Conservation (phyloP, 2,329 filamentous ascomycete genomes). For the Magnaporthiopsis rhizophila region DNA sequence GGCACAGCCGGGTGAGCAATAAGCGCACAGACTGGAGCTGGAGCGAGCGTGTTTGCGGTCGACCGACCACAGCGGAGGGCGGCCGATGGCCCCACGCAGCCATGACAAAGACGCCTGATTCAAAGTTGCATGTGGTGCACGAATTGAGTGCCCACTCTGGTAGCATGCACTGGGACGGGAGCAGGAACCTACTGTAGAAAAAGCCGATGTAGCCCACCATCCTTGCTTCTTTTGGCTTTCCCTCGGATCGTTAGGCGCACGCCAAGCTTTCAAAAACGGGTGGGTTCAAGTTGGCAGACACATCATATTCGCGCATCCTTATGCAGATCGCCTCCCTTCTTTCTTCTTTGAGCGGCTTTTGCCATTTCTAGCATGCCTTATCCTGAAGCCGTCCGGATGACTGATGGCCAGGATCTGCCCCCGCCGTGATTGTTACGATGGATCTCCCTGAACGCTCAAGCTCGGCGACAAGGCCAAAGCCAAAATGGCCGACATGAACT, state of each 20-base stretch:
- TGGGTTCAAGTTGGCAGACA: background rate
- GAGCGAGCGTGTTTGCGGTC: background rate
- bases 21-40: background rate
- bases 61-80: too few relatives aligned
- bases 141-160: background rate
- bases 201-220: too few relatives aligned
- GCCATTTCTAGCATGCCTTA: background rate
- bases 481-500: background rate
- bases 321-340: background rate
- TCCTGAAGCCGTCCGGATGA: background rate
- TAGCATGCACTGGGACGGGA: too few relatives aligned
- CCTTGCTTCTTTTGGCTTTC: background rate
- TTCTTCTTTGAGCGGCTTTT: background rate
- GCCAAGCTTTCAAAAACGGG: background rate
- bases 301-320: background rate
- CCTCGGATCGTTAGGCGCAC: background rate
- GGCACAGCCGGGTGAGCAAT: background rate
- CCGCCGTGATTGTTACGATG: background rate
- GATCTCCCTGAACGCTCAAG: background rate
- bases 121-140: too few relatives aligned
- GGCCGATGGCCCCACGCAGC: too few relatives aligned
- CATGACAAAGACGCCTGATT: too few relatives aligned
- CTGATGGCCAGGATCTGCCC: background rate
- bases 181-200: background rate
- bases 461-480: background rate